These are phyloP conservation scores for Thalassiosira hispida DNA, from an alignment of 352 stramenopile species.

Conservation along the genomic window DNA sequence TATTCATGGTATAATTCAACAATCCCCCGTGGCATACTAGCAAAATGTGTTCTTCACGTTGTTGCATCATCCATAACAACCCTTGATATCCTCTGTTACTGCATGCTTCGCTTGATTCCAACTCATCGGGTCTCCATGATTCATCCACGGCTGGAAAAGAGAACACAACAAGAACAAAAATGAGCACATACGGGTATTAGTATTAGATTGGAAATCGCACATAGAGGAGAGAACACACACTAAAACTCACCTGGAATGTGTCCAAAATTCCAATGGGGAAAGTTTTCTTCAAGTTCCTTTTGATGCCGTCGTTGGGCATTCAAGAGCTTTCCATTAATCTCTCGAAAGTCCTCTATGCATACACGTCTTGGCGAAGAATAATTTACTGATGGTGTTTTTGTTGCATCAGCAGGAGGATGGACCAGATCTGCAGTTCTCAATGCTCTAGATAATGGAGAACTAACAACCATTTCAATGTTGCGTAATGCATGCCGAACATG, in stretches of 20 bases:
- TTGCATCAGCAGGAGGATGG: conserved; percentile 21
- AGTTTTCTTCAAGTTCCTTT: conserved; percentile 56
- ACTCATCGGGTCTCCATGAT: conserved; percentile 54
- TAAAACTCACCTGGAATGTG: conserved; percentile 19
- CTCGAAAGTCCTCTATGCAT: conserved; percentile 71
- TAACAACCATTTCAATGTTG: conserved; percentile 72
- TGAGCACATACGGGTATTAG: not conserved
- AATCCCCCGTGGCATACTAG: conserved; percentile 73
- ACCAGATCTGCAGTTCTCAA: conserved; percentile 74
- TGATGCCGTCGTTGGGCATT: conserved; percentile 74
- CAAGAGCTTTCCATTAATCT: conserved; percentile 79
- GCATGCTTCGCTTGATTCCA: conserved; percentile 62
- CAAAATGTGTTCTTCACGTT: conserved; percentile 64
- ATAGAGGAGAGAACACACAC: not conserved
- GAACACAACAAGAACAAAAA: not conserved
- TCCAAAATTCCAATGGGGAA: conserved; percentile 72
- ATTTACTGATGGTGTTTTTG: not conserved
- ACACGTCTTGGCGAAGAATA: conserved; percentile 23
- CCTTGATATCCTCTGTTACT: conserved; percentile 69
- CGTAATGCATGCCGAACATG: conserved; percentile 19
- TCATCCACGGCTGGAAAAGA: conserved; percentile 49
- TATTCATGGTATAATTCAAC: conserved; percentile 67
- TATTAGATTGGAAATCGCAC: not conserved
- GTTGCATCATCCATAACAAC: conserved; percentile 63
- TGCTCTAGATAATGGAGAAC: conserved; percentile 69